Conservation (phyloP, 192 early-diverging fungal genomes). For the Coemansia sp. region DNA sequence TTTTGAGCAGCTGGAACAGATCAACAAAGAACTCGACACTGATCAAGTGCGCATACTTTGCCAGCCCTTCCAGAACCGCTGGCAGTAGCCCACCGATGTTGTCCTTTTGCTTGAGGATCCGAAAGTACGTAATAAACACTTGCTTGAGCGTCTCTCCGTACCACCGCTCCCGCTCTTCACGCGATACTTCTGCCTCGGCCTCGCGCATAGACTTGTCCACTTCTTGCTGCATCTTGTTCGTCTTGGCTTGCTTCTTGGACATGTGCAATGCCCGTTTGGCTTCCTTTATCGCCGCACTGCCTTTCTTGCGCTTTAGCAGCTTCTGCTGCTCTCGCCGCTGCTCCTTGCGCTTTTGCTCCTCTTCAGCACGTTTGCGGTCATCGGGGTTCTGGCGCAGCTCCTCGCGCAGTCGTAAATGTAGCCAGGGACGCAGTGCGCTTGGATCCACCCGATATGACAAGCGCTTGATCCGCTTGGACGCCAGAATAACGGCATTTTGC, state of each 20-base stretch:
- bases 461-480: constrained; percentile 81
- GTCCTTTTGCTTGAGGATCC: constrained; percentile 84
- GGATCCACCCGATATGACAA: constrained; percentile 71
- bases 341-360: constrained; percentile 54
- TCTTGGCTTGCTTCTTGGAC: constrained; percentile 74
- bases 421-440: constrained; percentile 67
- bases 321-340: constrained; percentile 39
- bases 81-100: constrained; percentile 63
- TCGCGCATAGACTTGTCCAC: constrained; percentile 66
- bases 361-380: constrained; percentile 55
- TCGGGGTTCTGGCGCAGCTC: constrained; percentile 65
- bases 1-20: constrained; percentile 78
- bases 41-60: constrained; percentile 90
- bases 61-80: constrained; percentile 62
- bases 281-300: constrained; percentile 38
- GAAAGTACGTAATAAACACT: constrained; percentile 92
- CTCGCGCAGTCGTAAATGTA: constrained; percentile 79
- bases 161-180: constrained; percentile 78
- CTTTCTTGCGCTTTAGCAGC: constrained; percentile 36
- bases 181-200: constrained; percentile 82
- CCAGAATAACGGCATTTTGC: constrained; percentile 81
- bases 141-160: constrained; percentile 92
- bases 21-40: constrained; percentile 95
- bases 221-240: constrained; percentile 41
- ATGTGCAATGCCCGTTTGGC: constrained; percentile 60